These are phyloP conservation scores for Cichorium intybus DNA, from an alignment of 140 eudicot species.

Conservation along the genomic window DNA sequence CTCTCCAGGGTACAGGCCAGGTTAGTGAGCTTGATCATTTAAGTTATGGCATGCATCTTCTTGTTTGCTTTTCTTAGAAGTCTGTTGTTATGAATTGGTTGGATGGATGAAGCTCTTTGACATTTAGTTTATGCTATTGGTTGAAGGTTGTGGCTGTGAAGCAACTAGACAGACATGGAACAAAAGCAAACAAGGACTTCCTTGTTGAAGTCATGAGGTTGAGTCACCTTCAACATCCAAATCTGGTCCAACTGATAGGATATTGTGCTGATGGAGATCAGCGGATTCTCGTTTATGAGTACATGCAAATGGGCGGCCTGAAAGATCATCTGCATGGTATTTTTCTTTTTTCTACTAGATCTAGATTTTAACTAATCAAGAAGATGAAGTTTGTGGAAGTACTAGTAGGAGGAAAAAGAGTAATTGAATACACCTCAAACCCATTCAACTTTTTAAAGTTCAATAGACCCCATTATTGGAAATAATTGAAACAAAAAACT, in stretches of 20 bases:
- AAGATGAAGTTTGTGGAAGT: background rate
- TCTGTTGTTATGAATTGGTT: background rate
- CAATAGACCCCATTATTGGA: too few species aligned
- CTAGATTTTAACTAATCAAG: background rate
- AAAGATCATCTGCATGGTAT: conserved; percentile 56
- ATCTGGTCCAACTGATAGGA: conserved; percentile 60
- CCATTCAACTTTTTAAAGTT: too few species aligned
- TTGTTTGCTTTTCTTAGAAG: background rate
- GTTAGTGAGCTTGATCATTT: conserved; percentile 21
- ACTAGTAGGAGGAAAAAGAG: too few species aligned
- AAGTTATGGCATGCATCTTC: background rate
- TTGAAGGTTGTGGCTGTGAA: conserved; percentile 69
- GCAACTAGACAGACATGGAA: conserved; percentile 74
- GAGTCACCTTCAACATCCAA: conserved; percentile 59
- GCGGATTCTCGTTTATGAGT: conserved; percentile 71
- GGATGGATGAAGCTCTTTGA: background rate
- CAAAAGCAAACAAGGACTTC: conserved; percentile 67
- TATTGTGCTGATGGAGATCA: conserved; percentile 92
- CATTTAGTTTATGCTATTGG: background rate
- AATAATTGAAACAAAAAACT: too few species aligned
- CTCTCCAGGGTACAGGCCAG: conserved; percentile 51
- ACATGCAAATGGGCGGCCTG: conserved; percentile 51
- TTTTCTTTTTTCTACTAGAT: background rate
- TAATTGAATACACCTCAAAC: too few species aligned
- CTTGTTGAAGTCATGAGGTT: conserved; percentile 45